Base-by-base conservation (phyloP, 1,139 yeast species). In the Hemisphaericaspora lyxosophila region DNA sequence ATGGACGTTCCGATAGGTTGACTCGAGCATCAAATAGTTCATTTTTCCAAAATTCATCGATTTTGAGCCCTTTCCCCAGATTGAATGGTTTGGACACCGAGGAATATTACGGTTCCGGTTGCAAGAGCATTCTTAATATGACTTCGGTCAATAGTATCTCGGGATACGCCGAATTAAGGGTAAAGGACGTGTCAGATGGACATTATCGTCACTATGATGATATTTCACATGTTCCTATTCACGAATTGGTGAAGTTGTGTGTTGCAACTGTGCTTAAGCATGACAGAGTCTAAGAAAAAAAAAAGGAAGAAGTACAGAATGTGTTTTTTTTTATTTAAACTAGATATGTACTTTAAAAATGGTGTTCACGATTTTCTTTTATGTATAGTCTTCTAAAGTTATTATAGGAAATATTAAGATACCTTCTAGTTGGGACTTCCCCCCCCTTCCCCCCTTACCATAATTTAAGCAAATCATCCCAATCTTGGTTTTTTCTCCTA, bases 401-500 rank as follows among this genome's bases (percentile, higher is more conserved):
- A 19, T 19, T 23, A 11, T 9, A 13, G 9, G n/a, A 23, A 7
- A 19, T 19, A 19, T 19, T 6, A 19, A 19, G 23, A 19, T 6
- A 19, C 8, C 23, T 19, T 19, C 8, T 19, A 19, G 8, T 19
- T 7, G 23, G 23, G 8, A 19, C 23, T 19, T 19, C 23, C 23
- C 23, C 23, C 8, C 23, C 8, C 26, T 11, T 9, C 5, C 5
- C 7, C 18, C 5, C 31, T n/a, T 49, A 80, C 86, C 86, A 82
- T 36, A 82, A 60, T 37, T 69, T 59, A 9, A 66, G 47, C 20
- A 81, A 53, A 27, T 66, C 84, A 14, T 64, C 62, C 92, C 92
- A 84, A 49, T 82, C 77, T 7, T 66, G 65, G 4, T 58, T 63
- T 47, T 70, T 73, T 58, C 94, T 78, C 53, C 87, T 75, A 48